phyloP scores from a whole-genome alignment of 345 rosid species.

The Hypericum perforatum region DNA sequence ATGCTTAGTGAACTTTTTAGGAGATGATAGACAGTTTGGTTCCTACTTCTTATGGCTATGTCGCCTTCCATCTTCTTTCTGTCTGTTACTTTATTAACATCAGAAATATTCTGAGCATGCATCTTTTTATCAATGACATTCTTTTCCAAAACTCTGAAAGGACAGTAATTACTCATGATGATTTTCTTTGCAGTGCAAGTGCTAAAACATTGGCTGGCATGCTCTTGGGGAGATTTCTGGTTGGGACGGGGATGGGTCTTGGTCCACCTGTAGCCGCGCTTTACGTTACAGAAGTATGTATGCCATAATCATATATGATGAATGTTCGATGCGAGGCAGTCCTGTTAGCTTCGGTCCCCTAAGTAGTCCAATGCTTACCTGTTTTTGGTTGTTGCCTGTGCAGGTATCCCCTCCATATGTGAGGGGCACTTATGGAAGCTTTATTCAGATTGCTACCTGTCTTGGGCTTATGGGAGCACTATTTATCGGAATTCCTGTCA shows the following conservation, averaged over 20 bases:
- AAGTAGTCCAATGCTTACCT: constrained; percentile 8
- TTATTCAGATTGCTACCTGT: constrained; percentile 90
- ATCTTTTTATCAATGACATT: not conserved
- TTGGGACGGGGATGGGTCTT: constrained; percentile 92
- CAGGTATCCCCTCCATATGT: constrained; percentile 92
- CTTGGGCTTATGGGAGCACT: constrained; percentile 84
- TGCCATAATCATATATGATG: not conserved
- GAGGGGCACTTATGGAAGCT: constrained; percentile 95
- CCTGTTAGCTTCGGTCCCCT: constrained; percentile 2
- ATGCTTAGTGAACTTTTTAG: too few species aligned
- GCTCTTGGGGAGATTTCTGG: constrained; percentile 84
- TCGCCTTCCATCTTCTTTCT: too few species aligned
- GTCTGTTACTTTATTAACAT: not conserved
- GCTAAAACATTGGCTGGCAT: constrained; percentile 54
- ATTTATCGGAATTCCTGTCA: constrained; percentile 77
- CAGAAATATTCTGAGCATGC: not conserved
- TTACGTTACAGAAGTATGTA: constrained; percentile 96
- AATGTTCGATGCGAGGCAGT: not conserved
- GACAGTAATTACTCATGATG: constrained; percentile 3
- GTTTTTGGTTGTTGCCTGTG: constrained; percentile 10
- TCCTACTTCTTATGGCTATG: too few species aligned
- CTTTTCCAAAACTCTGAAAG: not conserved
- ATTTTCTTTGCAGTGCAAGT: constrained; percentile 46
- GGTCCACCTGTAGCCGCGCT: constrained; percentile 91
- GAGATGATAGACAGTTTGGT: too few species aligned